These are phyloP conservation scores for Davidsoniella australis DNA, from an alignment of 2,329 filamentous ascomycete species.

Conservation along the genomic window DNA sequence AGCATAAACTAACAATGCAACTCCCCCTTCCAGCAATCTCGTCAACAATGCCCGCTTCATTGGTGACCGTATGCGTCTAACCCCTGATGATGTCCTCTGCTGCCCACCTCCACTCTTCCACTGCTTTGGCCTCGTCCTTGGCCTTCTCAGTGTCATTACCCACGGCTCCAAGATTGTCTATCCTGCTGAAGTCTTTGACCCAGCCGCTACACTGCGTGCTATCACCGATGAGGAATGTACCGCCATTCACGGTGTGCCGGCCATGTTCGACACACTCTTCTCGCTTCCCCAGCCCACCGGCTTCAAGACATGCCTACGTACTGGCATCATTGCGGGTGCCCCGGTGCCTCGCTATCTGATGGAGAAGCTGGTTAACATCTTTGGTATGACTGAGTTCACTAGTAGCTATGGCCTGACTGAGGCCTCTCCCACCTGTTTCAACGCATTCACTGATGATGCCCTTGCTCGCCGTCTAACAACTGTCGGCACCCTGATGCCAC, in stretches of 20 bases:
- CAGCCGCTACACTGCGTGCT: conserved; percentile 45
- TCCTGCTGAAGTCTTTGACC: conserved; percentile 57
- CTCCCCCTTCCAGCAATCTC: conserved; percentile 28
- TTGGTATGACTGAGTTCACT: conserved; percentile 61
- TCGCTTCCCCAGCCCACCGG: conserved; percentile 26
- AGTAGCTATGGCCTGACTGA: conserved; percentile 60
- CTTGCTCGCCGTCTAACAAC: conserved; percentile 50
- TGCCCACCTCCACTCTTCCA: conserved; percentile 76
- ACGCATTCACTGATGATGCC: conserved; percentile 57
- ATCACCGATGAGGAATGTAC: conserved; percentile 53
- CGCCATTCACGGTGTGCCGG: conserved; percentile 63
- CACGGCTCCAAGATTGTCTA: conserved; percentile 65
- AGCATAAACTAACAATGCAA: conserved; percentile 1
- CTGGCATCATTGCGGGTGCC: conserved; percentile 64
- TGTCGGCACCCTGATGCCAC: conserved; percentile 60
- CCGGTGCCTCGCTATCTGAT: conserved; percentile 61
- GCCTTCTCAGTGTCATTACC: conserved; percentile 53
- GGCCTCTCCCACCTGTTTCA: conserved; percentile 66
- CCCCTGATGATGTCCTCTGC: conserved; percentile 50
- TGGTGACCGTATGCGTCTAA: conserved; percentile 57
- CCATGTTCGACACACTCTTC: conserved; percentile 61
- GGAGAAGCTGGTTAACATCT: conserved; percentile 49
- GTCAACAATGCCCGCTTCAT: conserved; percentile 54
- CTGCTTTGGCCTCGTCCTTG: conserved; percentile 68
- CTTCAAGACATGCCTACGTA: conserved; percentile 40